These are phyloP conservation scores for Physcia stellaris DNA, from an alignment of 495 filamentous ascomycete genomes.

Conservation along the genomic window DNA sequence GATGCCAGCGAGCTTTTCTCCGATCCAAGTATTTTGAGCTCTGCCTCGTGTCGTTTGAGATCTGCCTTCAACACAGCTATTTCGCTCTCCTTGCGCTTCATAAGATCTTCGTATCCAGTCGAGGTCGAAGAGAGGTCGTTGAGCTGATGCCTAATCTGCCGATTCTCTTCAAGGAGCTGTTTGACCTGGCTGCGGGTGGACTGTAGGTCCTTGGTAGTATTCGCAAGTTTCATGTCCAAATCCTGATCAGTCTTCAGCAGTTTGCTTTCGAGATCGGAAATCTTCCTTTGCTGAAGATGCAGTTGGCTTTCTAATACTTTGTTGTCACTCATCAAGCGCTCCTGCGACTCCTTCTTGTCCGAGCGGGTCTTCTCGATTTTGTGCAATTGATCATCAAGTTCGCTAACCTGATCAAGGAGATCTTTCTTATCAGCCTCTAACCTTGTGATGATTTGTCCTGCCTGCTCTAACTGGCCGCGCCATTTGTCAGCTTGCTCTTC, in stretches of 20 bases:
- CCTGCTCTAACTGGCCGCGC: conserved; percentile 77
- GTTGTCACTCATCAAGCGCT: conserved; percentile 63
- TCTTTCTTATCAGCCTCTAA: conserved; percentile 76
- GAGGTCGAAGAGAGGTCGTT: conserved; percentile 81
- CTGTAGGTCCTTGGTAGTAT: conserved; percentile 71
- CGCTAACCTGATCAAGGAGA: conserved; percentile 47
- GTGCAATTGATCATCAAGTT: conserved; percentile 52
- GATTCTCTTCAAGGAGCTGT: conserved; percentile 69
- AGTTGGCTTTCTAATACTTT: conserved; percentile 89
- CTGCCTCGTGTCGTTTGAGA: conserved; percentile 60
- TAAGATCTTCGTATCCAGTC: conserved; percentile 84
- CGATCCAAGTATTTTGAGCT: conserved; percentile 61
- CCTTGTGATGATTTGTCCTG: conserved; percentile 68
- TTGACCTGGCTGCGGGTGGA: conserved; percentile 53
- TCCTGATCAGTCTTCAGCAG: conserved; percentile 79
- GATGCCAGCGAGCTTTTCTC: conserved; percentile 53
- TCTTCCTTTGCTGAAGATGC: conserved; percentile 76
- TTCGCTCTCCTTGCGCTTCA: conserved; percentile 88
- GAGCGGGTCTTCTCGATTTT: conserved; percentile 52
- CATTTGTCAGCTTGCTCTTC: conserved; percentile 74
- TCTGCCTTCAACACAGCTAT: conserved; percentile 73
- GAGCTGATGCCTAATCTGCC: conserved; percentile 72
- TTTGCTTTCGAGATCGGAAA: conserved; percentile 76
- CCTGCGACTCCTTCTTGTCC: conserved; percentile 56
- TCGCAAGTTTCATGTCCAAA: conserved; percentile 71